These are phyloP conservation scores for Pythium coloratum DNA, from an alignment of 352 stramenopile species.

Conservation along the genomic window DNA sequence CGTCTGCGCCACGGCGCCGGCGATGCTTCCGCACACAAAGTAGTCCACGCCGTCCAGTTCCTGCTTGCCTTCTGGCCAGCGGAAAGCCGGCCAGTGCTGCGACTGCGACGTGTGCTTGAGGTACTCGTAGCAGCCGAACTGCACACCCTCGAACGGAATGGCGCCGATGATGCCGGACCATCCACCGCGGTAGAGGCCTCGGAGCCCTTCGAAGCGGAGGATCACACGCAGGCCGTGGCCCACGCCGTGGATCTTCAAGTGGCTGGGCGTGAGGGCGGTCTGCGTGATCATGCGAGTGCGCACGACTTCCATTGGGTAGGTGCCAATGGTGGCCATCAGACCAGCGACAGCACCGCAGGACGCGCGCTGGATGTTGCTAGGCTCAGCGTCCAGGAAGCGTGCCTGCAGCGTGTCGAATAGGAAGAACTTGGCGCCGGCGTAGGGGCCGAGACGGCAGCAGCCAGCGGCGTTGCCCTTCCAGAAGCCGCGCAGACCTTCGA, in stretches of 20 bases:
- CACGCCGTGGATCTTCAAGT: constrained; percentile 56
- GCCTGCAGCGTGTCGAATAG: constrained; percentile 70
- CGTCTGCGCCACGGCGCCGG: constrained; percentile 75
- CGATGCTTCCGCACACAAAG: constrained; percentile 74
- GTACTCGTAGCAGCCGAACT: constrained; percentile 86
- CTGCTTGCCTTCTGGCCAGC: constrained; percentile 62
- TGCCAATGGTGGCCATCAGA: constrained; percentile 69
- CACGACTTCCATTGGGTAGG: constrained; percentile 82
- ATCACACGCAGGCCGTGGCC: constrained; percentile 62
- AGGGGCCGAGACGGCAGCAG: constrained; percentile 75
- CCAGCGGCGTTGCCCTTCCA: constrained; percentile 78
- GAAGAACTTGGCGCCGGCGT: constrained; percentile 83
- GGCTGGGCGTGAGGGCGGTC: constrained; percentile 34
- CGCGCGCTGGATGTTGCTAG: constrained; percentile 50
- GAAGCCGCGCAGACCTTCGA: constrained; percentile 72
- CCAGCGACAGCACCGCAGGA: constrained; percentile 60
- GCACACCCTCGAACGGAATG: constrained; percentile 80
- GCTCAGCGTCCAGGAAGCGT: constrained; percentile 38
- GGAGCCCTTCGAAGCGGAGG: constrained; percentile 55
- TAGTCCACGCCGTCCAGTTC: constrained; percentile 76
- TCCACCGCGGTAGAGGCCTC: constrained; percentile 70
- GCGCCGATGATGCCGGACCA: constrained; percentile 64
- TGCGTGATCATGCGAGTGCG: constrained; percentile 81
- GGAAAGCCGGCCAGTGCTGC: constrained; percentile 56
- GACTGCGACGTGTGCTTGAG: constrained; percentile 53